A percentile compares a stretch with the other conserved stretches of the same genome.
These are phyloP conservation scores for Ophiosphaerella herpotricha DNA, from an alignment of 2,329 filamentous ascomycete species.

Conservation along the genomic window DNA sequence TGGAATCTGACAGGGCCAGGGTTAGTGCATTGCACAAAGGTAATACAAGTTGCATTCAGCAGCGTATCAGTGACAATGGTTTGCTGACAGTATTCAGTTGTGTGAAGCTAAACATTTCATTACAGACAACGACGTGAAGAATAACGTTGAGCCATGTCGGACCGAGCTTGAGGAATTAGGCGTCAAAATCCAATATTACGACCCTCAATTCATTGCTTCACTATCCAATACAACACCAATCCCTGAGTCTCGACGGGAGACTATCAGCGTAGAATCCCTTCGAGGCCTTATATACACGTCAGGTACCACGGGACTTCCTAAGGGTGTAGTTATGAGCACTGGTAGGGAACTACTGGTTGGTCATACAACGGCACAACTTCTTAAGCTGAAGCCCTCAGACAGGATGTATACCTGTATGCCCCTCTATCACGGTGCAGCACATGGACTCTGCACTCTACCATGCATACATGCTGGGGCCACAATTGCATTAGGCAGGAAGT, in stretches of 20 bases:
- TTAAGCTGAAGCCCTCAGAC: slow-evolving; percentile 33
- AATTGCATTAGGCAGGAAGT: slow-evolving; percentile 36
- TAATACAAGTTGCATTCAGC: slow-evolving; percentile 39
- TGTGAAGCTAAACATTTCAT: slow-evolving; percentile 54
- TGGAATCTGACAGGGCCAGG: slow-evolving; percentile 43
- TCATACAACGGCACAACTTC: slow-evolving; percentile 25
- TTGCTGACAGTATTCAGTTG: slow-evolving; percentile 54
- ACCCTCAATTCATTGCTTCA: slow-evolving; percentile 28
- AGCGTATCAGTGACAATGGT: background rate
- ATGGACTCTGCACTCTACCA: slow-evolving; percentile 36
- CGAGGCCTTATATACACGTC: slow-evolving; percentile 43
- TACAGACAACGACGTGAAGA: slow-evolving; percentile 55
- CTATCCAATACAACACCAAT: slow-evolving; percentile 27
- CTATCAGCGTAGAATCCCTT: slow-evolving; percentile 30
- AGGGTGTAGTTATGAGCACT: slow-evolving; percentile 35
- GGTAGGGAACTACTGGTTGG: slow-evolving; percentile 35
- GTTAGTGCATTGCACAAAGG: slow-evolving; percentile 43
- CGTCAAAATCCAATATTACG: slow-evolving; percentile 37
- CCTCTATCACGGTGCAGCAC: slow-evolving; percentile 43
- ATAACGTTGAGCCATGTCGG: slow-evolving; percentile 47
- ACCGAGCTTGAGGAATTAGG: slow-evolving; percentile 25
- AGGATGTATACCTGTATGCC: slow-evolving; percentile 47
- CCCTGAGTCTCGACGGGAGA: slow-evolving; percentile 28
- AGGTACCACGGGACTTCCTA: slow-evolving; percentile 44
- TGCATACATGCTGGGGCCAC: slow-evolving; percentile 38